Evolutionary conservation across 2,329 filamentous ascomycete species (phyloP).

Genomic region (Cercospora beticola): DNA sequence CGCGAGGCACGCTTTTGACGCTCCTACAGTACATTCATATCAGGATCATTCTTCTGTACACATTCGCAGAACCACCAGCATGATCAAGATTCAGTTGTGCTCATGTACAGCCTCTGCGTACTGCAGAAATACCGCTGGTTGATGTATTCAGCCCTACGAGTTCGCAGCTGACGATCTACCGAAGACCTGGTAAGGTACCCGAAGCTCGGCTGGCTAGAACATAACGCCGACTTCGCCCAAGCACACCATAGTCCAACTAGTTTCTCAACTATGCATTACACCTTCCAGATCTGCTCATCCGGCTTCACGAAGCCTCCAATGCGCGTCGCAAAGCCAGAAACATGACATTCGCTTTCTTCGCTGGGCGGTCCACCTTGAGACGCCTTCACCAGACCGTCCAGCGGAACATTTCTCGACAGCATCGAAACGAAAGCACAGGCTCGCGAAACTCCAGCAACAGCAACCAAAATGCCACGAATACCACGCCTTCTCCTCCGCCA

Average conservation of each 20-base stretch:
- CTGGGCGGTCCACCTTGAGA: slow-evolving; percentile 32
- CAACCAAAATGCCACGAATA: slow-evolving; percentile 8
- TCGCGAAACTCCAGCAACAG: slow-evolving; percentile 23
- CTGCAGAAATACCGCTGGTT: neutral
- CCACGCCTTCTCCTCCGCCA: slow-evolving; percentile 13
- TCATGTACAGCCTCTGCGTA: neutral
- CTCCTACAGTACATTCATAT: neutral
- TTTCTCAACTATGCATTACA: slow-evolving; percentile 6
- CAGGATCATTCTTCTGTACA: neutral
- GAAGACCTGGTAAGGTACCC: slow-evolving; percentile 3
- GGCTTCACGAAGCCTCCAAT: slow-evolving; percentile 10
- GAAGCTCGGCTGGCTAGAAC: neutral
- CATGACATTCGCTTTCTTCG: slow-evolving; percentile 33
- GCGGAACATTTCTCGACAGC: slow-evolving; percentile 34
- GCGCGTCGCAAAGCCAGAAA: slow-evolving; percentile 15
- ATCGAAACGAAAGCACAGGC: slow-evolving; percentile 24
- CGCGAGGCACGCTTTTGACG: neutral
- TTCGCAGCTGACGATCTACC: neutral
- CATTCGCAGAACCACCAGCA: no score
- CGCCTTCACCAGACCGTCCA: slow-evolving; percentile 37
- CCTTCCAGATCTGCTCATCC: neutral
- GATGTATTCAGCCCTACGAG: slow-evolving; percentile 12
- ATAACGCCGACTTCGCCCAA: slow-evolving; percentile 8
- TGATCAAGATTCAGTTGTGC: no score
- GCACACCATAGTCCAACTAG: neutral